Conservation (phyloP, 345 rosid species). For the Cardiospermum halicacabum region DNA sequence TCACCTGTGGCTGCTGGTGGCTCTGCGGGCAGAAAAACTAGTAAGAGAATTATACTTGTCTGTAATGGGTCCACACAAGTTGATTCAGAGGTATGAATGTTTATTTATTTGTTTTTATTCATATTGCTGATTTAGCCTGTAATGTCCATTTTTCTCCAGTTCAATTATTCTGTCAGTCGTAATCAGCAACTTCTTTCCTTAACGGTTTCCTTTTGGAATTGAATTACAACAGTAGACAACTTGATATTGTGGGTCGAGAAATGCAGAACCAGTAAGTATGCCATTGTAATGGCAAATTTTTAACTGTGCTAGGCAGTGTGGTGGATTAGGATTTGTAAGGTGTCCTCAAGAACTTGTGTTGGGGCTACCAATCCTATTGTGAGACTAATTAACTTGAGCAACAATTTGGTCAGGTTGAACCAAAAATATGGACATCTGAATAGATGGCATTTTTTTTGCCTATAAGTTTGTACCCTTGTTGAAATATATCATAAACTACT, state of each 20-base stretch:
- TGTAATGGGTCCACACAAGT: conserved; percentile 60
- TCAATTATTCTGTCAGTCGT: background rate
- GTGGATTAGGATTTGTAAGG: background rate
- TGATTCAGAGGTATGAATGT: conserved; percentile 42
- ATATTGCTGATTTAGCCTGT: background rate
- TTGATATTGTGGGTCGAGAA: background rate
- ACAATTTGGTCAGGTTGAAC: too few species aligned
- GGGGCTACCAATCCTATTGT: too few species aligned
- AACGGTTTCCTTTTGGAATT: background rate
- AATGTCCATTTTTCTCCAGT: background rate
- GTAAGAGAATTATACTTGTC: conserved; percentile 72
- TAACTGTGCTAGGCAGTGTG: background rate
- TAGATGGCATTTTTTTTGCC: background rate
- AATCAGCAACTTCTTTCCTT: too few species aligned
- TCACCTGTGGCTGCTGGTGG: conserved; percentile 74
- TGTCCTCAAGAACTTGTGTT: background rate
- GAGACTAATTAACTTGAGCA: too few species aligned
- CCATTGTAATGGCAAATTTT: background rate
- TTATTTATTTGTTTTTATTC: background rate
- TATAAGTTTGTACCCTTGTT: background rate
- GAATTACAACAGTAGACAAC: background rate
- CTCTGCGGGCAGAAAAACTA: conserved; percentile 65
- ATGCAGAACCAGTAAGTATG: background rate
- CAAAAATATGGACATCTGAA: background rate
- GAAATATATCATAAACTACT: background rate